Evolutionary conservation across 1,284 basidiomycete genomes (phyloP), one percentile per base, ranked within the genome.

Genomic region (Puccinia horiana): DNA sequence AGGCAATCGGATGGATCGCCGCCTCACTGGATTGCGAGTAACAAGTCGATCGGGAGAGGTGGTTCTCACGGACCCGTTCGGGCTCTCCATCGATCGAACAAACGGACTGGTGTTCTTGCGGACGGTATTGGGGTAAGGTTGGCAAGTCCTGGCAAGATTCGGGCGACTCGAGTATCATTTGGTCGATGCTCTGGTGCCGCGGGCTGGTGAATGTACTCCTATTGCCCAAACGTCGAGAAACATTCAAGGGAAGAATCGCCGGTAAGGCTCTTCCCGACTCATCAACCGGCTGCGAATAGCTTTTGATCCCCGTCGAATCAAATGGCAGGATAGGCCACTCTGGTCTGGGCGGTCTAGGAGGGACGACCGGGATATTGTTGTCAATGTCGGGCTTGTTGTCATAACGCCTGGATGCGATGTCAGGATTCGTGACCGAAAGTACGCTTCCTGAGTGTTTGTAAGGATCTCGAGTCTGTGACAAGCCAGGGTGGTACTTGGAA

Each of bases 11-110:
- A 20, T 42, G 44, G 29, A 54, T 12, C 29, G 16, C 75, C 9
- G 20, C 56, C 29, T 80, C 77, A n/a, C 77, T 80, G 35, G 65
- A 58, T 40, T 80, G 77, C n/a, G 77, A 80, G 37, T 80, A 80
- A 20, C 77, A 72, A 23, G 47, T 70, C 11, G 77, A 80, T 29
- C 65, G 29, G 32, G 77, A 72, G 14, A 80, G 77, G 16, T 80
- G 69, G 42, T 52, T 72, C 14, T 37, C 40, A 14, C 69, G 65
- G 9, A 26, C 54, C 0, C 32, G 37, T 11, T 67, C 42, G 4
- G 75, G 14, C 29, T 77, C 58, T 29, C 56, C 32, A 42, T 63
- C 61, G 16, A 61, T 49, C 9, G 75, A 52, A 40, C n/a, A 49
- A 18, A 52, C 23, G 8, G 75, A 67, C 2, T 29, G 29, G 23